Evolutionary conservation across 2,329 filamentous ascomycete species (phyloP), one percentile per base, ranked within the genome.

Genomic region (Ophiocordyceps camponoti-leonardi): DNA sequence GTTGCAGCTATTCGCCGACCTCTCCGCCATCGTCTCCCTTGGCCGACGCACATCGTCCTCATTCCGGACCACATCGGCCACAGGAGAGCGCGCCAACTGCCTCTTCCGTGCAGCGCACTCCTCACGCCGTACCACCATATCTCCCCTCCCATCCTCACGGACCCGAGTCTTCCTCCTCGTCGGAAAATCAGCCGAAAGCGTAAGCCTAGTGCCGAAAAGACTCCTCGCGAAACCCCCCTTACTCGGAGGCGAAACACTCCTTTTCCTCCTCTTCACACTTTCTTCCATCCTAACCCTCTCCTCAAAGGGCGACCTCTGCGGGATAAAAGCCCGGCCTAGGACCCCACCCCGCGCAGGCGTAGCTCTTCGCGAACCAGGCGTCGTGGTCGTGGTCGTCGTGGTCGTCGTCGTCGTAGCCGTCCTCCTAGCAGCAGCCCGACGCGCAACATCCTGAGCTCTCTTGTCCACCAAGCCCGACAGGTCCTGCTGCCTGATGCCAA

Each of bases 401-500:
- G n/a, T n/a, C n/a, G n/a, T 19, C 7, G 33, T 37, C 33, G 33
- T 40, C n/a, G 12, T 23, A 14, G 43, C 13, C 31, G 52, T 54
- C 45, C 65, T 63, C n/a, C 62, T 60, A 14, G 66, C 64, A 45
- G 63, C 65, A 47, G 72, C 65, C 16, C 71, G 60, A 49, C 68
- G 63, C 46, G 67, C 70, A 39, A 68, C 73, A 47, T 79, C 71
- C 53, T 73, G 79, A 11, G 67, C 66, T 47, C 76, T 75, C 61
- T 82, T 87, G 49, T 84, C 80, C 42, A 92, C 65, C 26, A 95
- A 61, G 26, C 80, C 79, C 0, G 82, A 78, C 23, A 95, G 60
- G 54, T 95, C 86, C 44, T 90, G 87, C 52, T 90, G 73, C 2
- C 73, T 78, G 31, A 70, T 74, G 8, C 81, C 84, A n/a, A 83